A percentile compares a stretch with the other conserved stretches of the same genome.
These are phyloP conservation scores for Hermanozyma aechmeae DNA, from an alignment of 805 yeast species.

Conservation along the genomic window DNA sequence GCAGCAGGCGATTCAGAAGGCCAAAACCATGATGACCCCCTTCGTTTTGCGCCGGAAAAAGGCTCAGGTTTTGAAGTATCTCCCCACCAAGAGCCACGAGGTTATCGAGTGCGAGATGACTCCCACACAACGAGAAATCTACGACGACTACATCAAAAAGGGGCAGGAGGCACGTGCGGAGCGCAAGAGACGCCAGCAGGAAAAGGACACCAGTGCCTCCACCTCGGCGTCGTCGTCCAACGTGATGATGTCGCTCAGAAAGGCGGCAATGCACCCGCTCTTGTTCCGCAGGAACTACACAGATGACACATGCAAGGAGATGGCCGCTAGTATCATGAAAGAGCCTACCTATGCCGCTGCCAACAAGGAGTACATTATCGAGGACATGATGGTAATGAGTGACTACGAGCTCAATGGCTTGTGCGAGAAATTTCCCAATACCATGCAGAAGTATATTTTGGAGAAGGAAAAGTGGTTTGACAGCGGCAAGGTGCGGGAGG, in stretches of 20 bases:
- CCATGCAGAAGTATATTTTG: slow-evolving; percentile 46
- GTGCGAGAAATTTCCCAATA: slow-evolving; percentile 64
- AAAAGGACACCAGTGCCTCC: slow-evolving; percentile 22
- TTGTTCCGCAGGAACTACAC: slow-evolving; percentile 61
- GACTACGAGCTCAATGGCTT: slow-evolving; percentile 79
- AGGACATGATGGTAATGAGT: slow-evolving; percentile 92
- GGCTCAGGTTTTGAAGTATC: slow-evolving; percentile 81
- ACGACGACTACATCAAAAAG: slow-evolving; percentile 45
- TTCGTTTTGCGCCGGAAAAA: slow-evolving; percentile 89
- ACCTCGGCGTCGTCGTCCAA: slow-evolving; percentile 45
- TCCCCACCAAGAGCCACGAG: slow-evolving; percentile 67
- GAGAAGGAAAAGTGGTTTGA: slow-evolving; percentile 47
- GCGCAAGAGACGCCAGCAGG: slow-evolving; percentile 32
- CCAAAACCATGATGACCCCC: slow-evolving; percentile 98
- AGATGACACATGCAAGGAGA: slow-evolving; percentile 44
- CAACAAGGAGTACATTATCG: slow-evolving; percentile 65
- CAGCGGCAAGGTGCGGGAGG: slow-evolving; percentile 65
- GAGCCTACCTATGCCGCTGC: slow-evolving; percentile 80
- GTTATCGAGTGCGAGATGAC: slow-evolving; percentile 60
- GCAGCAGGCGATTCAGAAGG: slow-evolving; percentile 84
- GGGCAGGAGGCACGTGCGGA: slow-evolving; percentile 34
- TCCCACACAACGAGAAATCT: slow-evolving; percentile 46
- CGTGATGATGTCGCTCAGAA: slow-evolving; percentile 79
- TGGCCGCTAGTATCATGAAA: slow-evolving; percentile 73
- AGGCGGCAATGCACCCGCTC: slow-evolving; percentile 89